Percentiles rank a stretch among this genome's conserved stretches.
Evolutionary conservation across 2,329 filamentous ascomycete species (phyloP).

Genomic region (Penicillium vulpinum): DNA sequence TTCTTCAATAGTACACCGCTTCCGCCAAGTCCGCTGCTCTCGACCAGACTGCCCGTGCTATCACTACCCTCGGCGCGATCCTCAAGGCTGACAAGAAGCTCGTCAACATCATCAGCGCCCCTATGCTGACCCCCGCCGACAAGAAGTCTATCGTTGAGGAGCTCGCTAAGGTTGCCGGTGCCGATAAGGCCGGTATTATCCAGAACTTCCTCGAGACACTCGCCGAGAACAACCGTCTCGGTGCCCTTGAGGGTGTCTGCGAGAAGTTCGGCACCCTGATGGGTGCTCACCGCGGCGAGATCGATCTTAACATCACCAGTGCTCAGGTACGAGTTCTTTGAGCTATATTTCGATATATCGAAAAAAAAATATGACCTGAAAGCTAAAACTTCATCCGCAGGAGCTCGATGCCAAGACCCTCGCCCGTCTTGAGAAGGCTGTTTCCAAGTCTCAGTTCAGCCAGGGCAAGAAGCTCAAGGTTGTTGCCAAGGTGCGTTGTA

Average conservation of each 20-base stretch:
- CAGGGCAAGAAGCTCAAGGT: constrained; percentile 98
- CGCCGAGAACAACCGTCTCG: constrained; percentile 94
- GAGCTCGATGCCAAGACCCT: constrained; percentile 85
- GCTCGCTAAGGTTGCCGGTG: constrained; percentile 78
- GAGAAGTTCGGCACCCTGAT: constrained; percentile 88
- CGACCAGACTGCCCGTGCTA: constrained; percentile 79
- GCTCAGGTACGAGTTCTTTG: constrained; percentile 67
- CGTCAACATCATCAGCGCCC: constrained; percentile 69
- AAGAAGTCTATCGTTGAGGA: constrained; percentile 84
- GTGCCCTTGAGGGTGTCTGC: constrained; percentile 75
- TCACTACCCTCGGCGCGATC: constrained; percentile 68
- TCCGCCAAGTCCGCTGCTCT: constrained; percentile 83
- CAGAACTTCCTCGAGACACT: constrained; percentile 92
- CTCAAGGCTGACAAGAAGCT: constrained; percentile 86
- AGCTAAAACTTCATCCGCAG: constrained; percentile 45
- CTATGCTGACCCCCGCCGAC: constrained; percentile 74
- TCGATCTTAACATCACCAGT: constrained; percentile 88
- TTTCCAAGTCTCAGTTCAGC: constrained; percentile 85
- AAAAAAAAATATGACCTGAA: not conserved
- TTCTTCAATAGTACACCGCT: constrained; percentile 78
- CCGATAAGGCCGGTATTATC: constrained; percentile 73
- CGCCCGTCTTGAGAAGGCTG: constrained; percentile 78
- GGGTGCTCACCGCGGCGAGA: constrained; percentile 84
- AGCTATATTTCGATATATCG: not conserved
- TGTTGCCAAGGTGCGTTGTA: constrained; percentile 70